phyloP scores from a whole-genome alignment of 1,284 basidiomycete genomes.

The Volvariella volvacea region DNA sequence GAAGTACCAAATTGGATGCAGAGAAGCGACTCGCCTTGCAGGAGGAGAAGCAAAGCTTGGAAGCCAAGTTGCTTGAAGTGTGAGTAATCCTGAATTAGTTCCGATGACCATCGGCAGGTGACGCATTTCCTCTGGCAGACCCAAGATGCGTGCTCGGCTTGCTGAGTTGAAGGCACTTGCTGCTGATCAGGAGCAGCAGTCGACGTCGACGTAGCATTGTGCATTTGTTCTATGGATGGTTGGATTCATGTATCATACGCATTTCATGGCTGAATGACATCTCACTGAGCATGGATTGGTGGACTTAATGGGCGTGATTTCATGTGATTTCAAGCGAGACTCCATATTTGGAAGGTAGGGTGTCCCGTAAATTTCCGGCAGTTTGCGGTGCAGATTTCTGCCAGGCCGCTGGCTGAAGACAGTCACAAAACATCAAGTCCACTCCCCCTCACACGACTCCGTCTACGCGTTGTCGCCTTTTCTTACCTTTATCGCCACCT shows the following conservation, averaged over 20 bases:
- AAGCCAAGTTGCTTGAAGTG: slow-evolving; percentile 78
- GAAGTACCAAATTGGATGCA: slow-evolving; percentile 81
- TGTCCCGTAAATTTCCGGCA: slow-evolving; percentile 3
- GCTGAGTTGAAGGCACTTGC: slow-evolving; percentile 53
- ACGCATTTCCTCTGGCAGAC: slow-evolving; percentile 7
- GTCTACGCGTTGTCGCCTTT: not conserved
- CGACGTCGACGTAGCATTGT: too few relatives aligned
- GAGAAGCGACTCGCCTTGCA: slow-evolving; percentile 88
- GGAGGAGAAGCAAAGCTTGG: slow-evolving; percentile 87
- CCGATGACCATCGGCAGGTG: not conserved
- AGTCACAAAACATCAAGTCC: not conserved
- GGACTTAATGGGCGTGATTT: too few relatives aligned
- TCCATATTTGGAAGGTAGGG: not conserved
- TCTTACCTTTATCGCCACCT: slow-evolving; percentile 5
- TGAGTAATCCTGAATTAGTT: slow-evolving; percentile 29
- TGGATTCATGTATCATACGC: too few relatives aligned
- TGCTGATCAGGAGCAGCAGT: too few relatives aligned
- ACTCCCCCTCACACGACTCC: slow-evolving; percentile 1
- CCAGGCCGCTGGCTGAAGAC: too few relatives aligned
- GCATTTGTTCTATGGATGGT: too few relatives aligned
- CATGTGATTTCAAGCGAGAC: too few relatives aligned
- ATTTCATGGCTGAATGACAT: too few relatives aligned
- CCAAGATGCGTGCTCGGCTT: slow-evolving; percentile 71
- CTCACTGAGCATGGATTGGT: too few relatives aligned
- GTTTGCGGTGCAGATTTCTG: not conserved